Conservation (phyloP, 495 filamentous ascomycete species). For the Daldinia concentrica region DNA sequence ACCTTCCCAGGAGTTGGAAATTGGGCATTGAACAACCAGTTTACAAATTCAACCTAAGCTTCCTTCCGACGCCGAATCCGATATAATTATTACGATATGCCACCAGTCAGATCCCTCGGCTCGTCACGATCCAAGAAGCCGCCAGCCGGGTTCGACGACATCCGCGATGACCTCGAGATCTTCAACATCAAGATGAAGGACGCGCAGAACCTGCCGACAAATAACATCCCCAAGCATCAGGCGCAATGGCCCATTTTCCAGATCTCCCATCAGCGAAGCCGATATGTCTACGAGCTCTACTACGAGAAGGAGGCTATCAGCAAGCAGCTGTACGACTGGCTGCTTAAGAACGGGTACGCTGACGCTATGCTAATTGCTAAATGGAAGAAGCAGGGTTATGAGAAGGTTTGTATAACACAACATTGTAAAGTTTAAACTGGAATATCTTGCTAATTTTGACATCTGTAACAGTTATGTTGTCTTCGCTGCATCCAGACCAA, state of each 20-base stretch:
- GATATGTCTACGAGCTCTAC: conserved; percentile 98
- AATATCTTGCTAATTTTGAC: conserved; percentile 2
- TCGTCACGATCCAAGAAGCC: conserved; percentile 79
- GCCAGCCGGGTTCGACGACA: conserved; percentile 93
- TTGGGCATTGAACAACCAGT: neutral
- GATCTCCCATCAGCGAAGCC: conserved; percentile 90
- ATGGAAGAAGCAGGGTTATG: conserved; percentile 99
- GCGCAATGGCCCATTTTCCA: conserved; percentile 97
- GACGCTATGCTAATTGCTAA: conserved; percentile 96
- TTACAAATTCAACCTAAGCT: neutral
- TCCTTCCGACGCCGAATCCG: neutral
- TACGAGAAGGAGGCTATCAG: conserved; percentile 97
- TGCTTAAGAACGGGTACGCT: conserved; percentile 95
- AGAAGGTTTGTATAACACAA: conserved; percentile 71
- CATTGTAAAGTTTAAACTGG: neutral
- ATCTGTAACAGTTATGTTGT: conserved; percentile 76
- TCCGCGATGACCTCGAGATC: conserved; percentile 94
- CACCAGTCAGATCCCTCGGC: conserved; percentile 74
- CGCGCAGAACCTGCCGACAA: conserved; percentile 76
- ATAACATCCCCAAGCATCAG: conserved; percentile 74
- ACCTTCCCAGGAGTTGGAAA: neutral
- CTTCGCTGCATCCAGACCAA: conserved; percentile 97
- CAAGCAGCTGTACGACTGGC: conserved; percentile 90
- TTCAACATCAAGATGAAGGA: conserved; percentile 99
- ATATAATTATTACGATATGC: conserved; percentile 66